A percentile compares a stretch with the other conserved stretches of the same genome.
Conservation (phyloP, 2,329 filamentous ascomycete genomes). For the Colletotrichum karsti region DNA sequence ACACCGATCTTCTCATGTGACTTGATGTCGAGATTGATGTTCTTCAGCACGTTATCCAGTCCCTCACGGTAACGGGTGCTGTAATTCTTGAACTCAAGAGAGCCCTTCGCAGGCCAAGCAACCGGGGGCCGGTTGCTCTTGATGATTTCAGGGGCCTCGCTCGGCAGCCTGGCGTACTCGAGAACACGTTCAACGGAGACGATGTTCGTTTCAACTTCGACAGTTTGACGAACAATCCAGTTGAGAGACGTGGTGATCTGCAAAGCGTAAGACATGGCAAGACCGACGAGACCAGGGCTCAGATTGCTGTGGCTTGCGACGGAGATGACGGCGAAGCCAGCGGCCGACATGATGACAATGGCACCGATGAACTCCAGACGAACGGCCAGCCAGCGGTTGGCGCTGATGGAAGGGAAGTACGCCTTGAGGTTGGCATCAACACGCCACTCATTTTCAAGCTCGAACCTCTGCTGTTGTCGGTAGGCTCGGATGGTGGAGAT, state of each 20-base stretch:
- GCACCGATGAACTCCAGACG: constrained; percentile 96
- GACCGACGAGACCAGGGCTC: constrained; percentile 81
- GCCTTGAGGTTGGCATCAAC: constrained; percentile 94
- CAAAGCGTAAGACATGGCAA: constrained; percentile 96
- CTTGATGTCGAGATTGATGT: constrained; percentile 92
- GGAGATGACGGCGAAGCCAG: constrained; percentile 82
- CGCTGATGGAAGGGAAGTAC: constrained; percentile 95
- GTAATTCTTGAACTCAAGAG: constrained; percentile 91
- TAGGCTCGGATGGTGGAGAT: constrained; percentile 97
- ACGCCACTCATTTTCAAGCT: constrained; percentile 95
- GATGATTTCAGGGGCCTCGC: constrained; percentile 94
- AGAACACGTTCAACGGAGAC: constrained; percentile 97
- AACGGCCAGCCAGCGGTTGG: constrained; percentile 93
- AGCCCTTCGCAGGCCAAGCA: constrained; percentile 90
- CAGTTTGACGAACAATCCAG: constrained; percentile 98
- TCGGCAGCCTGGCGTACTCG: constrained; percentile 91
- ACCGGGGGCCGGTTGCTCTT: constrained; percentile 86
- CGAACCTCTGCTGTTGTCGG: constrained; percentile 86
- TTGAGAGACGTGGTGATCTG: constrained; percentile 98
- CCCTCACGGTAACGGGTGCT: constrained; percentile 92
- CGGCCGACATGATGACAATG: constrained; percentile 88
- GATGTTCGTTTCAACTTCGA: constrained; percentile 99
- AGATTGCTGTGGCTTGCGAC: constrained; percentile 74
- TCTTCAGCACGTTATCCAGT: constrained; percentile 90
- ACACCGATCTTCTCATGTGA: constrained; percentile 98